Evolutionary conservation across 2,329 filamentous ascomycete genomes (phyloP), one percentile per base, ranked within the genome.

Genomic region (Aureobasidium sp.): DNA sequence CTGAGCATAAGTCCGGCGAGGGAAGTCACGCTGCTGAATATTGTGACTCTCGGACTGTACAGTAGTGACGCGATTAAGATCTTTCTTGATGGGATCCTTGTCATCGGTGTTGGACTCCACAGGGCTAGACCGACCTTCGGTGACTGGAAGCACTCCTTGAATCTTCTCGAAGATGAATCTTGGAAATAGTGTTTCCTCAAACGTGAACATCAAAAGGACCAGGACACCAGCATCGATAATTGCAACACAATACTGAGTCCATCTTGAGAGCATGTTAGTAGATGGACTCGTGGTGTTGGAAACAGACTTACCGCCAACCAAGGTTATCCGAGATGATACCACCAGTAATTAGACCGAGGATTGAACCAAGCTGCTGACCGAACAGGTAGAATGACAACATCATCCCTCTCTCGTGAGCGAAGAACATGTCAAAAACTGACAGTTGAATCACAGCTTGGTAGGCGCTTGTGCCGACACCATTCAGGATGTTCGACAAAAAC

Each of bases 401-500:
- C 0, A 70, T 67, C 6, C 74, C 74, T 8, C 75, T 71, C 57
- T 76, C 70, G 48, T 76, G 74, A 0, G 72, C 67, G 56, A 75
- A 76, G 65, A 76, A 76, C 63, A 75, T 71, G 63, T 76, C 74
- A 47, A 76, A 76, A 20, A 76, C 70, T n/a, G 71, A 72, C 15
- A 76, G 67, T 64, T 75, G 74, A 48, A 76, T 75, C 20, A 76
- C 64, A 6, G 73, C 73, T 61, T 76, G 71, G 55, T 75, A 76
- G 1, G 73, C 73, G 36, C 68, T 69, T 2, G 72, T 76, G 3
- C 73, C 73, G 17, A 75, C 65, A 7, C 74, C 73, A 43, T 71
- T 72, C 26, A 75, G 52, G 5, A 68, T 63, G 15, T 68, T 67
- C 48, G 69, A 68, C 26, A 70, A 61, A 52, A 73, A 72, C 66